A percentile compares a stretch with the other conserved stretches of the same genome.
Evolutionary conservation across 225 moss, liverwort and hornwort genomes (phyloP).

Genomic region (Antitrichia curtipendula): DNA sequence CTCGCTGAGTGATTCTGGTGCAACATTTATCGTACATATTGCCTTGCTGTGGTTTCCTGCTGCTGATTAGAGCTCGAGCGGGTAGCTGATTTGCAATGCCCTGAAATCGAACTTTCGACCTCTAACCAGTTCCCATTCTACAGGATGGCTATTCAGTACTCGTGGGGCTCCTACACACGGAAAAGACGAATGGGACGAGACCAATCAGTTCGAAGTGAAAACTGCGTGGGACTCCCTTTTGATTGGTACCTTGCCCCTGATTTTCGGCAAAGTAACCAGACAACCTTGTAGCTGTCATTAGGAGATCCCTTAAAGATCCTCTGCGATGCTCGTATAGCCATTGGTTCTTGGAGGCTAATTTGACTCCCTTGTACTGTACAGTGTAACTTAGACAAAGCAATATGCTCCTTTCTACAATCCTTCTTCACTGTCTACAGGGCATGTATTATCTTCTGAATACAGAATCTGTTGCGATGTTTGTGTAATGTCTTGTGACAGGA

Average conservation of each 20-base stretch:
- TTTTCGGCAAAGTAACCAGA: conserved; percentile 14
- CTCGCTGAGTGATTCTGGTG: neutral
- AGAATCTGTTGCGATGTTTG: neutral
- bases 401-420: neutral
- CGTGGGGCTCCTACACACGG: conserved; percentile 41
- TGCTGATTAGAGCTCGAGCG: neutral
- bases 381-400: neutral
- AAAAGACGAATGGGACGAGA: conserved; percentile 21
- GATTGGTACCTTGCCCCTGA: conserved; percentile 54
- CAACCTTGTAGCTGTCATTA: conserved; percentile 2
- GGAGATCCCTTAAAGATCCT: neutral
- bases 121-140: neutral
- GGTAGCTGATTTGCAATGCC: neutral
- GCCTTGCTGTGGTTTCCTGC: neutral
- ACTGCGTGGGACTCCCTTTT: conserved; percentile 30
- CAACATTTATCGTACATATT: neutral
- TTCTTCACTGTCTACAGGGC: neutral
- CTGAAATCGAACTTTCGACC: neutral
- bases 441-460: neutral
- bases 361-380: conserved; percentile 2
- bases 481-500: neutral
- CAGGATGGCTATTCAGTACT: conserved; percentile 42
- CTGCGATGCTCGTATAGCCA: neutral
- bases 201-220: neutral
- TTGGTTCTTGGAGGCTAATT: neutral